phyloP scores from a whole-genome alignment of 192 early-diverging fungal species.

The Borealophlyctis nickersoniae region DNA sequence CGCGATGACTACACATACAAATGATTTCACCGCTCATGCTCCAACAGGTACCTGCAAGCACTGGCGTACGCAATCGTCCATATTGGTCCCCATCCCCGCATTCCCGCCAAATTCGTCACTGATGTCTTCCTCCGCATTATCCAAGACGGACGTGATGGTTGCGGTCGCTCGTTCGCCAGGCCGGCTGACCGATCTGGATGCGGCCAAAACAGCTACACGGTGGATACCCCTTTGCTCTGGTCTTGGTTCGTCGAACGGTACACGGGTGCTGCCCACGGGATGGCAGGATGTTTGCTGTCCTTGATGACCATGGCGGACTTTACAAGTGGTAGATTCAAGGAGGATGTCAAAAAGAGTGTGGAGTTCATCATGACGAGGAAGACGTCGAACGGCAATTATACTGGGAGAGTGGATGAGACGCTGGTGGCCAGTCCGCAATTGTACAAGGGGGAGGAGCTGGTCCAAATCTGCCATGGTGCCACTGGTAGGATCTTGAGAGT shows the following conservation, averaged over 20 bases:
- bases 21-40: too few species aligned
- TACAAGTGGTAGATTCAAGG: slow-evolving; percentile 2
- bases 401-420: slow-evolving; percentile 15
- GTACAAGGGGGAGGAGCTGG: slow-evolving; percentile 1
- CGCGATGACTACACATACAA: too few species aligned
- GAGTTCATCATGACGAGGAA: background rate
- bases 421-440: background rate
- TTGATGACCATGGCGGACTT: slow-evolving; percentile 1
- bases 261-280: slow-evolving; percentile 26
- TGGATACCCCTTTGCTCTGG: slow-evolving; percentile 14
- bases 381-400: slow-evolving; percentile 14
- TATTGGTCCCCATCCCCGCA: background rate
- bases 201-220: background rate
- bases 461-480: slow-evolving; percentile 24
- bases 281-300: slow-evolving; percentile 8
- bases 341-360: slow-evolving; percentile 1
- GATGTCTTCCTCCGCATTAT: slow-evolving; percentile 3
- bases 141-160: slow-evolving; percentile 10
- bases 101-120: slow-evolving; percentile 6
- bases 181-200: slow-evolving; percentile 2
- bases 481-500: slow-evolving; percentile 2
- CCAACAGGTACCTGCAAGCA: slow-evolving; percentile 14
- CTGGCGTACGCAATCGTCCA: slow-evolving; percentile 5
- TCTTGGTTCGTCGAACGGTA: slow-evolving; percentile 24
- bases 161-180: slow-evolving; percentile 3